Conservation (phyloP, 108 stramenopile species). For the Skeletonema menzelii region DNA sequence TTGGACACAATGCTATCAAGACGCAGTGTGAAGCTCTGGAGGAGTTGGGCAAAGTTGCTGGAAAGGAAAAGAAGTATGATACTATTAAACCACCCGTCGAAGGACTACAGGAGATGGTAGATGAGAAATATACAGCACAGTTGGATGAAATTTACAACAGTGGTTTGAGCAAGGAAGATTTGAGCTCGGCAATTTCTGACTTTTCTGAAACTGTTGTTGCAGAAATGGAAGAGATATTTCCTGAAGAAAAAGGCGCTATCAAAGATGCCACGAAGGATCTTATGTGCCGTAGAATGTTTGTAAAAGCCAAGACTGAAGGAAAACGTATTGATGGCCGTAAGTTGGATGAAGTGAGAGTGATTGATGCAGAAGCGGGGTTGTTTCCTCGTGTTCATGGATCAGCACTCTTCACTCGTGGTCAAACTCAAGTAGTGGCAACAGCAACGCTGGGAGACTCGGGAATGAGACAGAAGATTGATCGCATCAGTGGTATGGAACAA, state of each 20-base stretch:
- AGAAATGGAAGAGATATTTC: slow-evolving; percentile 54
- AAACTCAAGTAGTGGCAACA: slow-evolving; percentile 92
- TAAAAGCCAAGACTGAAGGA: slow-evolving; percentile 46
- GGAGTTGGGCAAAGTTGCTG: slow-evolving; percentile 62
- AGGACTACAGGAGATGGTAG: slow-evolving; percentile 61
- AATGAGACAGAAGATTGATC: slow-evolving; percentile 93
- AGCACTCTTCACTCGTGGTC: slow-evolving; percentile 92
- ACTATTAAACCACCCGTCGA: slow-evolving; percentile 48
- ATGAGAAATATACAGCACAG: slow-evolving; percentile 42
- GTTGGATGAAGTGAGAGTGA: slow-evolving; percentile 57
- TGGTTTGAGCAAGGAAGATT: slow-evolving; percentile 58
- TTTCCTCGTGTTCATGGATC: slow-evolving; percentile 84
- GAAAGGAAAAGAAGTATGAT: slow-evolving; percentile 68
- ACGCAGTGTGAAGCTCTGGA: slow-evolving; percentile 75
- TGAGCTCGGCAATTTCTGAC: slow-evolving; percentile 45
- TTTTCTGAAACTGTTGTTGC: slow-evolving; percentile 49
- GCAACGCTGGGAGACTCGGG: slow-evolving; percentile 86
- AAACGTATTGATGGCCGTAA: slow-evolving; percentile 69
- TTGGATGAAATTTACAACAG: slow-evolving; percentile 46
- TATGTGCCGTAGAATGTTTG: slow-evolving; percentile 69
- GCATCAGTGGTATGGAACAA: slow-evolving; percentile 74
- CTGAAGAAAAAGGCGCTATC: slow-evolving; percentile 54
- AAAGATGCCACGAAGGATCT: slow-evolving; percentile 64
- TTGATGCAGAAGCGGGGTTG: slow-evolving; percentile 46
- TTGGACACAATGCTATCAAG: slow-evolving; percentile 83